These are phyloP conservation scores for Juglanconis oblonga DNA, from an alignment of 2,329 filamentous ascomycete genomes.

Conservation along the genomic window DNA sequence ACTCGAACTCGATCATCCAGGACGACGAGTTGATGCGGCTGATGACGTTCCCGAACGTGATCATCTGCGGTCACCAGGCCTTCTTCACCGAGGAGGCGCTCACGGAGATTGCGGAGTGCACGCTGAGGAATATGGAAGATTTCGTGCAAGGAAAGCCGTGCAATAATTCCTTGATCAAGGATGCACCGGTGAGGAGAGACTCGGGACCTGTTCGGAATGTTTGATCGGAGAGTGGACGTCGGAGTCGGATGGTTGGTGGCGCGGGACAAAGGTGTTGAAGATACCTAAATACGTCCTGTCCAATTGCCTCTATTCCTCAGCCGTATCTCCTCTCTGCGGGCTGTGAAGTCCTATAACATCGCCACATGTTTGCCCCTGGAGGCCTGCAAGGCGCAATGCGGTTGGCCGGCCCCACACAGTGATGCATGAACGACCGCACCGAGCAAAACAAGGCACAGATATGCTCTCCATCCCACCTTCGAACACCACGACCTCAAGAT, in stretches of 20 bases:
- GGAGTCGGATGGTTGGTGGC: not conserved
- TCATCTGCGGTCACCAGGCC: slow-evolving; percentile 66
- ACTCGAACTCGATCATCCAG: slow-evolving; percentile 62
- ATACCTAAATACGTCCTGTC: not conserved
- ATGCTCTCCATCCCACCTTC: not conserved
- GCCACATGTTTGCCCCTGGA: not conserved
- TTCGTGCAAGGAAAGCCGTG: slow-evolving; percentile 34
- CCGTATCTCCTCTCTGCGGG: not conserved
- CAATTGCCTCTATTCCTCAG: not conserved
- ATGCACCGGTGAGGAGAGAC: not conserved
- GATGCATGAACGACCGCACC: not conserved
- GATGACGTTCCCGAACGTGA: slow-evolving; percentile 66
- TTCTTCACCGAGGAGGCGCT: slow-evolving; percentile 68
- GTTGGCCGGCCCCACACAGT: not conserved
- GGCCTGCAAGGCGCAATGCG: not conserved
- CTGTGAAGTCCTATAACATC: not conserved
- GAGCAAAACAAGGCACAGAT: not conserved
- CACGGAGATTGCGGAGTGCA: slow-evolving; percentile 59
- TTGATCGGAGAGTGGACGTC: not conserved
- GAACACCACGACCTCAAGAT: not conserved
- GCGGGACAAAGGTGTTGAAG: not conserved
- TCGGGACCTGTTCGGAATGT: slow-evolving; percentile 13
- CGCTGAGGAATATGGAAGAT: slow-evolving; percentile 54
- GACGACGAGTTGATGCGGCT: slow-evolving; percentile 65
- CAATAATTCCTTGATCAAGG: slow-evolving; percentile 34